Conservation (phyloP, 257 asterid genomes). For the Verbena officinalis region DNA sequence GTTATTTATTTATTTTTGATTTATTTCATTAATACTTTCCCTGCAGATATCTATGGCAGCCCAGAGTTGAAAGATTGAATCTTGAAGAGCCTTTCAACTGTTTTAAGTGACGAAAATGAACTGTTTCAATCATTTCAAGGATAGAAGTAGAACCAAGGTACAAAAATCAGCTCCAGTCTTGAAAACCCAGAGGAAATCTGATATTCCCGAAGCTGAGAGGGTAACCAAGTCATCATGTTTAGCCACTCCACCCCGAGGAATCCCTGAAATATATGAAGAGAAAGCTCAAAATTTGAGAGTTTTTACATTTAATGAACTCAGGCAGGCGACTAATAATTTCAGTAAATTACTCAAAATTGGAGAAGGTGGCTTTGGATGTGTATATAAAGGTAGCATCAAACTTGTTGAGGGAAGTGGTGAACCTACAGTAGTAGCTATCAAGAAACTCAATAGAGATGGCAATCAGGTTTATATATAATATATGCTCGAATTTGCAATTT, state of each 20-base stretch:
- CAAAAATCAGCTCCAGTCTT: conserved; percentile 75
- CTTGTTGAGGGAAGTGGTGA: conserved; percentile 61
- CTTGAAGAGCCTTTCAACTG: conserved; percentile 26
- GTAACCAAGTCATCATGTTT: conserved; percentile 55
- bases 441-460: conserved; percentile 80
- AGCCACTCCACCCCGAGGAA: conserved; percentile 47
- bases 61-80: conserved; percentile 27
- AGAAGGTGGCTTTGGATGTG: conserved; percentile 94
- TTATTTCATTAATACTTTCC: too few relatives aligned
- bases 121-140: conserved; percentile 72
- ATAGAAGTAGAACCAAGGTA: conserved; percentile 44
- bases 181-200: conserved; percentile 44
- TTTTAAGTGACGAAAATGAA: conserved; percentile 40
- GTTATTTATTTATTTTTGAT: neutral
- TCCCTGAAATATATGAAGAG: conserved; percentile 66
- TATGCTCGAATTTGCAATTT: too few relatives aligned
- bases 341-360: conserved; percentile 69
- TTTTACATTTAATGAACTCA: conserved; percentile 63
- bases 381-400: conserved; percentile 63
- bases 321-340: conserved; percentile 71
- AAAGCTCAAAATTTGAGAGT: conserved; percentile 68
- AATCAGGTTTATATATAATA: conserved; percentile 48
- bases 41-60: conserved; percentile 27
- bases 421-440: conserved; percentile 69
- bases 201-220: conserved; percentile 45